Base-by-base conservation (phyloP, 106 monocot genomes). In the Apostasia ramifera region DNA sequence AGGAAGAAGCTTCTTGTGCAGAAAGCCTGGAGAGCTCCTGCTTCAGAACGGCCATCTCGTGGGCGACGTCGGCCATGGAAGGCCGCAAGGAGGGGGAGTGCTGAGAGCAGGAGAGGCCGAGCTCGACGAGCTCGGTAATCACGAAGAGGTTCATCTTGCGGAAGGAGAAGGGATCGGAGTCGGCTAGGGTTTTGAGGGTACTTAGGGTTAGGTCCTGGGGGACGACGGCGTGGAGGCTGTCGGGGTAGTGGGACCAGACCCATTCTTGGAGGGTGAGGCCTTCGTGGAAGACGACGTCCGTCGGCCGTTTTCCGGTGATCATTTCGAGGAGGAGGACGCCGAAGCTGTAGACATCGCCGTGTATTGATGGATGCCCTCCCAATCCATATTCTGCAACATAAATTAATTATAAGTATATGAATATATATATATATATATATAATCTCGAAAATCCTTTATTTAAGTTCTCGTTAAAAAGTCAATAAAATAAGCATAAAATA, bases 341-440 rank as follows among this genome's bases (percentile, higher is more conserved):
- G 57, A 88, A 95, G 68, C 91, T 95, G 61, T 91, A 95, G 0
- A 88, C 95, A 46, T 95, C 95, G 0, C 91, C 95, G 65, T 91
- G 74, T 39, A 73, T 86, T 5, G 91, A 86, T 54, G 91, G 84
- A 2, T 76, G 77, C 0, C 84, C 82, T 78, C 88, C 91, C 68
- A 88, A 51, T 11, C 91, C 91, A 67, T 91, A 91, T 76, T 95
- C 91, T 95, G 90, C 67, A 73, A 68, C n/a, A n/a, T n/a, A n/a
- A n/a, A n/a, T n/a, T n/a, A n/a, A n/a, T n/a, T n/a, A n/a, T 10
- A 26, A 41, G 50, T 42, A 62, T 56, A 14, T 56, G 13, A 37
- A 37, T 45, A n/a, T 53, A 40, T 42, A 57, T 37, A 40, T 8
- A 57, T 13, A 51, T 64, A 44, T 26, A 26, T 26, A 26, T 26